phyloP scores from a whole-genome alignment of 2,329 filamentous ascomycete genomes.

The Sporothrix globosa region DNA sequence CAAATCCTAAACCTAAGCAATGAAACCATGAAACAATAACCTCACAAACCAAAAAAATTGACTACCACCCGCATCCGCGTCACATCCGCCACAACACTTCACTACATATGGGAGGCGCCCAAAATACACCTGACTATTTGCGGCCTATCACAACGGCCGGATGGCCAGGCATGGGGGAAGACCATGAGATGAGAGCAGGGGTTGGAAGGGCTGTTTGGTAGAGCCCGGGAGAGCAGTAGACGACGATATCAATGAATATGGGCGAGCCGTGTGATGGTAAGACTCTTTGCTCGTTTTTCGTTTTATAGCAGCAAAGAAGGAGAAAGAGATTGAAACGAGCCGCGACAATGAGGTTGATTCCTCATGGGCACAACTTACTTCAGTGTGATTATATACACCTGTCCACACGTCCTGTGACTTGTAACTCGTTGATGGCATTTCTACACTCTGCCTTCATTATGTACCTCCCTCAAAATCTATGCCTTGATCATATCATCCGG shows the following conservation, averaged over 20 bases:
- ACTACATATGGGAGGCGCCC: constrained; percentile 14
- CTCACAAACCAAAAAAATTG: background rate
- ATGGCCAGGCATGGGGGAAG: background rate
- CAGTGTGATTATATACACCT: no score
- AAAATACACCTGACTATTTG: constrained; percentile 4
- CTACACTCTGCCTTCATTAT: background rate
- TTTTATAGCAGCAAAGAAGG: constrained; percentile 23
- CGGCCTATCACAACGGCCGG: no score
- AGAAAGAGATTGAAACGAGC: constrained; percentile 22
- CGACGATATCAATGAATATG: constrained; percentile 24
- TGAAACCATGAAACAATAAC: background rate
- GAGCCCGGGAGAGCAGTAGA: constrained; percentile 9
- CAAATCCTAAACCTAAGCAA: constrained; percentile 12
- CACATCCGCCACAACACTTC: background rate
- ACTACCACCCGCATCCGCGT: constrained; percentile 17
- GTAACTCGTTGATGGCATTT: background rate
- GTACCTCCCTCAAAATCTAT: background rate
- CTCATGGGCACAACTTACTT: no score
- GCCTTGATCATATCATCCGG: constrained; percentile 27
- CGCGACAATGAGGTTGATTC: background rate
- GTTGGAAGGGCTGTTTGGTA: background rate
- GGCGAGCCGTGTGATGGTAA: background rate
- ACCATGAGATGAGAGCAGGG: background rate
- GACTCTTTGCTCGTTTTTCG: constrained; percentile 13
- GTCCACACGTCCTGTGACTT: background rate